Evolutionary conservation across 2,329 filamentous ascomycete species (phyloP), one percentile per base, ranked within the genome.

Genomic region (Shiraia sp.): DNA sequence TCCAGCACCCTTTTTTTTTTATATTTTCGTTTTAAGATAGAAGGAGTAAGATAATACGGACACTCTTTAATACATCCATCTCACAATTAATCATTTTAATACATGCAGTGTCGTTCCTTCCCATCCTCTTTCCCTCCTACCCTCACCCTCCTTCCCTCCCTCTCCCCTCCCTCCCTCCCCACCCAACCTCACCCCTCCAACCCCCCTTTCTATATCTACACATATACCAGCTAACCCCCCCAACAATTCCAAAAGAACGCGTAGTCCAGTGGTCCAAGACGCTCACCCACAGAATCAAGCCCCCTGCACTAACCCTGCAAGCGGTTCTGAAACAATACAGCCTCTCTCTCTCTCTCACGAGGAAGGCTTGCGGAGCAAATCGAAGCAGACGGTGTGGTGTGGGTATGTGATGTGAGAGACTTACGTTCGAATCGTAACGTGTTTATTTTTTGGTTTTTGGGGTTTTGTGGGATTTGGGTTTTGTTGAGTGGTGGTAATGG

Each of bases 201-300:
- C 10, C 15, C 10, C 15, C 2, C 16, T 32, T 14, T 16, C 24
- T 36, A 27, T 36, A n/a, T 31, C 12, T 17, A 15, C 2, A 16
- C 16, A 15, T 2, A 6, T 17, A 5, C n/a, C 24, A n/a, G 15
- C 10, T 15, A 7, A 16, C n/a, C 19, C 25, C 23, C 23, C 4
- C 14, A 27, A 24, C 9, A n/a, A 19, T 34, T n/a, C 9, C n/a
- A 10, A 19, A 32, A 36, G 31, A 32, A 44, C 17, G 25, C 25
- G 31, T 44, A 19, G 25, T 44, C 35, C 28, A 44, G 22, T 25
- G 32, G 41, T 44, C n/a, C 23, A 44, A 27, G 31, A 40, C 30
- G 19, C 27, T 25, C n/a, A n/a, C n/a, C n/a, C 31, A 36, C 36
- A 30, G 35, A 16, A 28, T 35, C 31, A 35, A n/a, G 10, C 31